Evolutionary conservation across 2,329 filamentous ascomycete genomes (phyloP), one percentile per base, ranked within the genome.

Genomic region (Didymella lethalis): DNA sequence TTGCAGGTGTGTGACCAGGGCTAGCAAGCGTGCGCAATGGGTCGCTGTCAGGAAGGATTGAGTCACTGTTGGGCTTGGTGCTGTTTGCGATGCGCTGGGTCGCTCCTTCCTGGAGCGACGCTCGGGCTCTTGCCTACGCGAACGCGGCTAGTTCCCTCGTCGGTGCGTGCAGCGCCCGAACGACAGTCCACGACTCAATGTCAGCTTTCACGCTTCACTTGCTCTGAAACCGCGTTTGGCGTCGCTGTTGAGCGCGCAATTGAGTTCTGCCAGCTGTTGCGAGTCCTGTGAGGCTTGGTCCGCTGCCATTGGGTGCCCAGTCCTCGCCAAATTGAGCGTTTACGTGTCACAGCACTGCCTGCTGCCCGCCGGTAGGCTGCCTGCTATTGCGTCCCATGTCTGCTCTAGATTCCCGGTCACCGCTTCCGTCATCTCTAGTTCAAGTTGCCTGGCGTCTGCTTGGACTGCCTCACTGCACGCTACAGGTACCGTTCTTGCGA

Each of bases 1-100:
- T 71, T 63, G 64, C 62, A 58, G 55, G 48, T 44, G 54, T 45
- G 54, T 36, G 56, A 59, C 55, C 45, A 62, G 59, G 55, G 62
- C 55, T 64, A 65, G 63, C 51, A 62, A 61, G 58, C 51, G 38
- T 43, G 53, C 64, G 63, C 63, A 56, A 63, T 64, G 61, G 59
- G 52, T 62, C 41, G 60, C 59, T 66, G 66, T 67, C 64, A 67
- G 56, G 54, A 47, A 54, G 59, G 64, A 61, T 66, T 68, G 68
- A 70, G 64, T 71, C 68, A 67, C 63, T 45, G 59, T 62, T 62
- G 62, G 64, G 65, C 65, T 59, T 49, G 50, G 56, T 59, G 46
- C 56, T 54, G 56, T 59, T 50, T 53, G 53, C 56, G 34, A 62
- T 62, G 50, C 54, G 52, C 59, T 62, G 54, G 57, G 61, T 61